Base-by-base conservation (phyloP, 495 filamentous ascomycete species). In the Penicillium lividum region DNA sequence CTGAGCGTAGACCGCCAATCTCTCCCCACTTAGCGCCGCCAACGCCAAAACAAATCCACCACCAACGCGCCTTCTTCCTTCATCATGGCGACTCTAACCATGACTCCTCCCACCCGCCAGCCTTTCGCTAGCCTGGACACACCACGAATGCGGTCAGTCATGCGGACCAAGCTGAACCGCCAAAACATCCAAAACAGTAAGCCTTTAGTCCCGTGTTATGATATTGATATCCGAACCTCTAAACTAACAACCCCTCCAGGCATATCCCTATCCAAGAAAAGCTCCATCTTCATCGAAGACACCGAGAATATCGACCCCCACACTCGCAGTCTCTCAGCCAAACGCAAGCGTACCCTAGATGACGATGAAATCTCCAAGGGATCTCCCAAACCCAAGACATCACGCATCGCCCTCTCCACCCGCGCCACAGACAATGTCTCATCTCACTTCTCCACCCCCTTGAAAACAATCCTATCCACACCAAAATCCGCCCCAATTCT, bases 251-350 rank as follows among this genome's bases (percentile, higher is more conserved):
- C 28, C 27, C 10, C 15, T 43, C 43, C 49, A 73, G 72, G 67
- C 53, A 54, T 63, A 50, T 52, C 67, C 27, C 28, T 74, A 13
- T 62, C 65, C 22, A 56, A 59, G 57, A 74, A 74, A 54, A 68
- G 58, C 62, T 73, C 66, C 28, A 73, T 78, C 52, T 77, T 82
- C 56, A 76, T 83, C 31, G 75, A 78, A 54, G 84, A 96, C 68
- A 72, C 80, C 7, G 92, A 97, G 77, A 97, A 96, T 65, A 80
- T 95, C 59, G 90, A 93, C 64, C 92, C 92, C 0, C 57, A 74
- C 27, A 67, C 82, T 55, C 84, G 86, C 65, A 82, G 73, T 40
- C 77, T 79, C 11, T 80, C 91, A 27, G 88, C 83, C 18, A 96
- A 95, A 75, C 84, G 82, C 50, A 77, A 70, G 50, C 80, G 81